Evolutionary conservation across 495 filamentous ascomycete genomes (phyloP).

Genomic region (Cladorrhinum samala): DNA sequence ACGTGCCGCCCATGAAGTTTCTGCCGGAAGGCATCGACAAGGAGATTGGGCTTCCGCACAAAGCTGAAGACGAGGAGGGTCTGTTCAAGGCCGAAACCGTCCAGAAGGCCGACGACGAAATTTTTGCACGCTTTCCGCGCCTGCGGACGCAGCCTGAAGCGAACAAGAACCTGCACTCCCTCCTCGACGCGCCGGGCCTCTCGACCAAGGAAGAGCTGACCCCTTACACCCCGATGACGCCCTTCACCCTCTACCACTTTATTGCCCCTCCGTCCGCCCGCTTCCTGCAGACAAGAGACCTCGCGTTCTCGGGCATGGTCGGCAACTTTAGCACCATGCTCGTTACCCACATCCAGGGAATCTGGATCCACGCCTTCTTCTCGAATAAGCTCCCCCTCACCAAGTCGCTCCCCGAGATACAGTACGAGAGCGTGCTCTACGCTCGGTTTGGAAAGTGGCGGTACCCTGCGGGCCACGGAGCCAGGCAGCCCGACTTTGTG

Average conservation of each 20-base stretch:
- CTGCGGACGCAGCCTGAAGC: slow-evolving; percentile 43
- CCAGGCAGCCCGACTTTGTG: slow-evolving; percentile 61
- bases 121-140: slow-evolving; percentile 60
- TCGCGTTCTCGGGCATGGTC: slow-evolving; percentile 62
- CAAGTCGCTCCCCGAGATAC: slow-evolving; percentile 29
- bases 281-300: slow-evolving; percentile 48
- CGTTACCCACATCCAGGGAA: slow-evolving; percentile 59
- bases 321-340: slow-evolving; percentile 58
- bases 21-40: slow-evolving; percentile 48
- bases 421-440: slow-evolving; percentile 55
- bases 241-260: slow-evolving; percentile 57
- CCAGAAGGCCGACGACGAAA: slow-evolving; percentile 55
- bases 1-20: slow-evolving; percentile 57
- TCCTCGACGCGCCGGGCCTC: slow-evolving; percentile 34
- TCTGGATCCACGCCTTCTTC: slow-evolving; percentile 66
- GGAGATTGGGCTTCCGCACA: slow-evolving; percentile 41
- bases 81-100: slow-evolving; percentile 27
- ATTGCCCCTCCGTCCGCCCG: slow-evolving; percentile 56
- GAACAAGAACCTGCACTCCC: slow-evolving; percentile 39
- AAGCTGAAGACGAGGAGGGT: slow-evolving; percentile 6
- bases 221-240: slow-evolving; percentile 32
- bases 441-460: slow-evolving; percentile 64
- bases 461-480: slow-evolving; percentile 59
- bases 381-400: slow-evolving; percentile 29
- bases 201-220: slow-evolving; percentile 28